Evolutionary conservation across 441 rosid genomes (phyloP), one percentile per base, ranked within the genome.

Genomic region (Erodium moschatum): DNA sequence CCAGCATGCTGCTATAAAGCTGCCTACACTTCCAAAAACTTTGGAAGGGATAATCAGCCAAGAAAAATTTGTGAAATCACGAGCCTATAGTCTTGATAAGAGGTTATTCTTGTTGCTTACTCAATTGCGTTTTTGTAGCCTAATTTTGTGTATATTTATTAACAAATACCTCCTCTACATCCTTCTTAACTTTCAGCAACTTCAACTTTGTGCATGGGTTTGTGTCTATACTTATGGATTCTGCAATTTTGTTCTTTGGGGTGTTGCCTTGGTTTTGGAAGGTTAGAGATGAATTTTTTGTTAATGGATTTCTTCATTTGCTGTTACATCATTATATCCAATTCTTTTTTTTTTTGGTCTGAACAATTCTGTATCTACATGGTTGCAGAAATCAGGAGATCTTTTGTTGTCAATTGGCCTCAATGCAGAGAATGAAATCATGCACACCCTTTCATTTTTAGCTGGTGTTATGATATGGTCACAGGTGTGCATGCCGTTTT

Each of bases 251-350:
- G 82, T 87, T 86, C 82, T 89, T 84, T 67, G 93, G 96, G 65
- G 72, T 91, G 74, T 78, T 94, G 80, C 97, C 97, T 72, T 91
- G 96, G 98, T 85, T 91, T 72, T 94, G 97, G 98, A 91, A 88
- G 94, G 97, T 89, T 74, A 74, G 78, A 76, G 9, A 13, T 19
- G 48, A 46, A 29, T 74, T 38, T 64, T 31, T 29, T 74, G 65
- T 64, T 42, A 65, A 33, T 76, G 70, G 69, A 9, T 44, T 19
- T 58, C 46, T 64, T 60, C 63, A 40, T 46, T 46, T 66, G 33
- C n/a, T 20, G 63, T 61, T 66, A 21, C 46, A 27, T 73, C 61
- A 56, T 31, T 0, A 27, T 16, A 29, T 73, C 11, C 70, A 6
- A 65, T 24, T 64, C 12, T 20, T 58, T 56, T 19, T 58, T 18